Percentiles rank a stretch among this genome's conserved stretches.
Conservation (phyloP, 306 rosid species). For the Medicago lupulina region DNA sequence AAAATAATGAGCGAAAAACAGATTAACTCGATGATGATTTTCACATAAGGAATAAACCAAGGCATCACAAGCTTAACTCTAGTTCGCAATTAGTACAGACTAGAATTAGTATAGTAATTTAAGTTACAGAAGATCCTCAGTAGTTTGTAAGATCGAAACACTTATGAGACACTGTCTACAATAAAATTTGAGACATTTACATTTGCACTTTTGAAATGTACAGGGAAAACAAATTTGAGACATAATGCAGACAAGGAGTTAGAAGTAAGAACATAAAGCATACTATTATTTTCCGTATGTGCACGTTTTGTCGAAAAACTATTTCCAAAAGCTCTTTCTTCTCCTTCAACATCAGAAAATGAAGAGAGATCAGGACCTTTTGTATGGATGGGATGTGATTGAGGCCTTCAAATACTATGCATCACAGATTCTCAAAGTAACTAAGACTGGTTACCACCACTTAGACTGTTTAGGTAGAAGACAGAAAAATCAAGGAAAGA, state of each 20-base stretch:
- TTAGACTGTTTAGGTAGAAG: neutral
- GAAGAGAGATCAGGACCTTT: no score
- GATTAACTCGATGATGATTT: constrained; percentile 12
- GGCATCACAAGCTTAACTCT: constrained; percentile 5
- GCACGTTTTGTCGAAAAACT: no score
- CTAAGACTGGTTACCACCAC: no score
- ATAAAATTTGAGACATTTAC: neutral
- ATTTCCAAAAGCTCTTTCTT: no score
- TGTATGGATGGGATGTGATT: no score
- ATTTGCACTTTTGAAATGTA: constrained; percentile 9
- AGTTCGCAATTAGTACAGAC: neutral
- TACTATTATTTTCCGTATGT: no score
- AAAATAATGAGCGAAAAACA: constrained; percentile 1
- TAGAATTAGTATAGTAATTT: constrained; percentile 16
- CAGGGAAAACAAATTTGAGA: constrained; percentile 27
- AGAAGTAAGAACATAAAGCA: constrained; percentile 31
- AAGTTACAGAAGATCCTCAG: constrained; percentile 27
- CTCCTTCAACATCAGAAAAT: no score
- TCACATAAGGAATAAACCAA: constrained; percentile 23
- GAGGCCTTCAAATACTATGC: no score
- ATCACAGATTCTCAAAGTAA: no score
- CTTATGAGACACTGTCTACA: constrained; percentile 2
- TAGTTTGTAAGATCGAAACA: constrained; percentile 16
- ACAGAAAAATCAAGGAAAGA: neutral
- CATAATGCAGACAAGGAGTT: constrained; percentile 19